phyloP scores from a whole-genome alignment of 1,284 basidiomycete genomes.

The Leccinum ambiguum region DNA sequence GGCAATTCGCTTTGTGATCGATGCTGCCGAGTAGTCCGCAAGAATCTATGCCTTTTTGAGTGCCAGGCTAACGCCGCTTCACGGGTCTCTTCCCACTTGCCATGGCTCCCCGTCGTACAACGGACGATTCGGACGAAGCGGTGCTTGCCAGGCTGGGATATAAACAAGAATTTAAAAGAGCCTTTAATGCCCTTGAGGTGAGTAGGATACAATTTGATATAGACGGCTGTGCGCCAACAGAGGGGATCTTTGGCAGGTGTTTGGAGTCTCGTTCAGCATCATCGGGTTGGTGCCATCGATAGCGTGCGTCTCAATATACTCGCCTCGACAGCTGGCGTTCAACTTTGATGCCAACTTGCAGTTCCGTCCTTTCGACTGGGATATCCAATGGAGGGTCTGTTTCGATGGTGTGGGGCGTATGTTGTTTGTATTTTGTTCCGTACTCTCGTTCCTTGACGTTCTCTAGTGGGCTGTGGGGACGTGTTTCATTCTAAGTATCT shows the following conservation, averaged over 20 bases:
- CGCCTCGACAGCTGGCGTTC: background rate
- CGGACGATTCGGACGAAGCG: background rate
- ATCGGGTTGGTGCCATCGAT: conserved; percentile 46
- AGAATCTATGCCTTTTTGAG: background rate
- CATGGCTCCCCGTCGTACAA: background rate
- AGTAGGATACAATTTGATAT: background rate
- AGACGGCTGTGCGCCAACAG: background rate
- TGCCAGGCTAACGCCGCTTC: background rate
- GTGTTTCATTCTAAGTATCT: conserved; percentile 41
- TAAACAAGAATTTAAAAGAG: background rate
- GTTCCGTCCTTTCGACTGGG: conserved; percentile 42
- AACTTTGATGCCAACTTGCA: conserved; percentile 12
- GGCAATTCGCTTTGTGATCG: no score
- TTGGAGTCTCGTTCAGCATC: conserved; percentile 38
- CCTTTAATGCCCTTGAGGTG: background rate
- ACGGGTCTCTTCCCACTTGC: background rate
- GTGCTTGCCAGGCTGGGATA: background rate
- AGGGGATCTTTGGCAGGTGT: conserved; percentile 18
- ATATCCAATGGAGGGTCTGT: conserved; percentile 46
- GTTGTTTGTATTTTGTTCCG: background rate
- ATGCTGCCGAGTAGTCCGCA: background rate
- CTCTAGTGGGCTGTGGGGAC: conserved; percentile 40
- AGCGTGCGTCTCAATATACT: conserved; percentile 26
- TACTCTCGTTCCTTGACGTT: background rate
- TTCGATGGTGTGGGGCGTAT: conserved; percentile 47